These are phyloP conservation scores for Byssothecium circinans DNA, from an alignment of 2,329 filamentous ascomycete genomes.

Conservation along the genomic window DNA sequence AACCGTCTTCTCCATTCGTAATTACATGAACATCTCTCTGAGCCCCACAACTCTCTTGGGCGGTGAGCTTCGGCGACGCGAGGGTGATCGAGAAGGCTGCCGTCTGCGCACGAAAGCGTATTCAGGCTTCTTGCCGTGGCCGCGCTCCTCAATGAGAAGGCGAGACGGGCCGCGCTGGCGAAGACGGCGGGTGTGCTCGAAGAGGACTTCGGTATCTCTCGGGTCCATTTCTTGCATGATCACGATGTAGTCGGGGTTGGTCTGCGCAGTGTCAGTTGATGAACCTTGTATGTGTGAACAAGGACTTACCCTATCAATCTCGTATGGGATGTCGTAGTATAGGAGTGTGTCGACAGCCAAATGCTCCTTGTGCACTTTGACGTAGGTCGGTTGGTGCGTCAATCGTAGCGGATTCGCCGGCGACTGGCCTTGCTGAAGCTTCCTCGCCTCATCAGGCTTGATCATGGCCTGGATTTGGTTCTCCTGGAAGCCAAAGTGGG, in stretches of 20 bases:
- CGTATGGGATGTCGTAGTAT: slow-evolving; percentile 53
- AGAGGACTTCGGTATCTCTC: slow-evolving; percentile 52
- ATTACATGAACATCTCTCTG: slow-evolving; percentile 32
- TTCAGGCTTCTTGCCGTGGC: slow-evolving; percentile 44
- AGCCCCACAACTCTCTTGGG: slow-evolving; percentile 33
- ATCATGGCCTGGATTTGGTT: slow-evolving; percentile 53
- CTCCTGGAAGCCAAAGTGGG: slow-evolving; percentile 50
- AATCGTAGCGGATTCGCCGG: slow-evolving; percentile 37
- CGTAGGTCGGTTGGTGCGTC: slow-evolving; percentile 46
- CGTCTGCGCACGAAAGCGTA: slow-evolving; percentile 49
- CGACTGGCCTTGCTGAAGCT: slow-evolving; percentile 40
- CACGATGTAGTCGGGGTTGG: slow-evolving; percentile 52
- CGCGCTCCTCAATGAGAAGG: slow-evolving; percentile 48
- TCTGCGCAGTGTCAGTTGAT: slow-evolving; percentile 26
- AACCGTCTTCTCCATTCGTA: not conserved
- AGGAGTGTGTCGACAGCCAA: slow-evolving; percentile 50
- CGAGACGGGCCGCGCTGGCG: slow-evolving; percentile 37
- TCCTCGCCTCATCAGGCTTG: slow-evolving; percentile 49
- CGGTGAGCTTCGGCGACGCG: slow-evolving; percentile 32
- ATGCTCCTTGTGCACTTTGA: slow-evolving; percentile 52
- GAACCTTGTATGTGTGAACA: not conserved
- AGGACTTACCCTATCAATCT: slow-evolving; percentile 51
- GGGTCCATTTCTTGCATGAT: slow-evolving; percentile 54
- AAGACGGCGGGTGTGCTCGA: slow-evolving; percentile 53
- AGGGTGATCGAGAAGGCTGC: slow-evolving; percentile 35